Base-by-base conservation (phyloP, 2,329 filamentous ascomycete species). In the Alternaria sp. region DNA sequence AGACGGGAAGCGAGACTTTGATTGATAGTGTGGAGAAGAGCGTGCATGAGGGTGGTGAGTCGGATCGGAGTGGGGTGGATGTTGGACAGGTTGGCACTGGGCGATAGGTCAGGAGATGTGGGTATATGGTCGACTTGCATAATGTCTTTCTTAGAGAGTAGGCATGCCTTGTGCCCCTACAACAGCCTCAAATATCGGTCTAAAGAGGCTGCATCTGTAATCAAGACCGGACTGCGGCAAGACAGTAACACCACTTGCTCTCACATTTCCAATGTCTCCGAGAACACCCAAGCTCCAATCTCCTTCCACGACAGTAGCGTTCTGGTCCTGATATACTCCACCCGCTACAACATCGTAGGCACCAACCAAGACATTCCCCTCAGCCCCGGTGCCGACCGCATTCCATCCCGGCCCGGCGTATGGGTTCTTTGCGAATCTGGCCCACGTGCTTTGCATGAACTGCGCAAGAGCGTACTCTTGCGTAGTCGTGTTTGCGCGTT, bases 381-480 rank as follows among this genome's bases (percentile, higher is more conserved):
- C 54, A 21, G 24, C 44, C 5, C 67, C 69, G 23, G 63, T 63
- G 8, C 65, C 69, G 4, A 70, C 37, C 4, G 53, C 45, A 40
- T 67, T 68, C 71, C 71, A 73, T 1, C 69, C 70, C 1, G 70
- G 70, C 2, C 71, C 71, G 1, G 50, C 61, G 0, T 51, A 48
- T 0, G 72, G 72, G 26, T 73, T 67, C 56, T 69, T 73, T 7
- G 72, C 72, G 33, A 74, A 74, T 7, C 52, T 52, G 5, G 72
- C 70, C 72, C 72, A 74, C 4, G 67, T 60, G 3, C 60, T 48
- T 5, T 61, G 65, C 65, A 74, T 69, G 39, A 54, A 66, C 4
- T 59, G 55, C 3, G 61, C 59, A 3, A 72, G 58, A 10, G 60
- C 63, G 28, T 60, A 56, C 37, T 74, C 52, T 21, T 70, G 62